These are phyloP conservation scores for Cicer bijugum DNA, from an alignment of 306 rosid genomes.

Conservation along the genomic window DNA sequence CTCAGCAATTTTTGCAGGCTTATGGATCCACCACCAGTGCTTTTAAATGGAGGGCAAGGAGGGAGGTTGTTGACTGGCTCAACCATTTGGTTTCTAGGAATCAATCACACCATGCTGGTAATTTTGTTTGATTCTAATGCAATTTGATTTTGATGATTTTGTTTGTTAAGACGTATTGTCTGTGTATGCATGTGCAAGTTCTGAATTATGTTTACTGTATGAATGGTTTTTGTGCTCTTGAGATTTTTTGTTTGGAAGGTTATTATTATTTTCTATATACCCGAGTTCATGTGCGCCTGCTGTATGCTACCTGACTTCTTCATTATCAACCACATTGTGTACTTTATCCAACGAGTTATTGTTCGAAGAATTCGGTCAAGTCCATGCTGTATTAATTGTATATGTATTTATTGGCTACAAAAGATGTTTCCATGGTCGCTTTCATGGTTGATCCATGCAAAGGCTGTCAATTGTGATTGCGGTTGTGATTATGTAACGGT, in stretches of 20 bases:
- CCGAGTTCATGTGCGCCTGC: background rate
- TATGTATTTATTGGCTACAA: slow-evolving; percentile 6
- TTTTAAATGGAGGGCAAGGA: slow-evolving; percentile 75
- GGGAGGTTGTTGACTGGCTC: slow-evolving; percentile 88
- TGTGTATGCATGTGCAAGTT: slow-evolving; percentile 12
- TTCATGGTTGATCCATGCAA: background rate
- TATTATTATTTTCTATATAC: background rate
- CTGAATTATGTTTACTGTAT: background rate
- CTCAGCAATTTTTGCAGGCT: slow-evolving; percentile 59
- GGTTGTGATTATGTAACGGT: background rate
- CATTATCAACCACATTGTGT: background rate
- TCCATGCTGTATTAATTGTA: slow-evolving; percentile 16
- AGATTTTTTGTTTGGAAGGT: slow-evolving; percentile 14
- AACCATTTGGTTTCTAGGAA: slow-evolving; percentile 59
- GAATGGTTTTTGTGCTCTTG: slow-evolving; percentile 24
- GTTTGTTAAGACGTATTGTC: background rate
- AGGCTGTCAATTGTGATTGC: background rate
- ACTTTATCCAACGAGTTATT: background rate
- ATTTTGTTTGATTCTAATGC: slow-evolving; percentile 45
- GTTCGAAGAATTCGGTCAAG: slow-evolving; percentile 18
- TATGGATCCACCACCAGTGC: slow-evolving; percentile 53
- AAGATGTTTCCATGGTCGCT: slow-evolving; percentile 5
- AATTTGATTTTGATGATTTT: slow-evolving; percentile 29
- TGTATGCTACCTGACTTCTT: slow-evolving; percentile 4
- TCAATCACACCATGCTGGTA: slow-evolving; percentile 24